A percentile compares a stretch with the other conserved stretches of the same genome.
These are phyloP conservation scores for Trichophyton mentagrophytes DNA, from an alignment of 2,329 filamentous ascomycete species.

Conservation along the genomic window DNA sequence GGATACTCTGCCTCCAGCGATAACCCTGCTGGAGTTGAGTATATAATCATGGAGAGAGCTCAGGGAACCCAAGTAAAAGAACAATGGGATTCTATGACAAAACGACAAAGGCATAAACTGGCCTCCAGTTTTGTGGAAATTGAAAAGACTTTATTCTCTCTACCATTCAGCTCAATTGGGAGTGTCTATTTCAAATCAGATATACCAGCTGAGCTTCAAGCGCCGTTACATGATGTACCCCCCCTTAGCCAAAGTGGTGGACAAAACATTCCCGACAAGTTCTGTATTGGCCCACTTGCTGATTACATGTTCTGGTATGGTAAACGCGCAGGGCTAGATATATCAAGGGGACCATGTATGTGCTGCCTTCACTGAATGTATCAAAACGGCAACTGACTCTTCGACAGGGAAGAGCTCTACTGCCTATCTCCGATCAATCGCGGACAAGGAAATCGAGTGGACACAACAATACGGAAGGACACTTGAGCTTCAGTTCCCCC, in stretches of 20 bases:
- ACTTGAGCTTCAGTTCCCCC: conserved; percentile 7
- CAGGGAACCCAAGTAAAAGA: conserved; percentile 21
- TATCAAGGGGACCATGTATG: conserved; percentile 11
- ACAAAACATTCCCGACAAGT: conserved; percentile 11
- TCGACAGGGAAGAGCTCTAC: conserved; percentile 6
- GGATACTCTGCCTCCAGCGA: conserved; percentile 22
- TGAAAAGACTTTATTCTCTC: conserved; percentile 7
- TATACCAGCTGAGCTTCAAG: conserved; percentile 13
- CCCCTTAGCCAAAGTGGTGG: conserved; percentile 12
- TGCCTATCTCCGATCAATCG: conserved; percentile 8
- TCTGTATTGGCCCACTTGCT: conserved; percentile 12
- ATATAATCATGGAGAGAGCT: conserved; percentile 29
- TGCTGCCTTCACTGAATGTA: not conserved
- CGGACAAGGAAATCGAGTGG: conserved; percentile 7
- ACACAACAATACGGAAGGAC: conserved; percentile 11
- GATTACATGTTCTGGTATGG: conserved; percentile 13
- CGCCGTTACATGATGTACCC: not conserved
- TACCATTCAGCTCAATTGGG: conserved; percentile 8
- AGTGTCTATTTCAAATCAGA: conserved; percentile 9
- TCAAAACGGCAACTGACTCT: not conserved
- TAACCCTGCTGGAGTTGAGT: conserved; percentile 31
- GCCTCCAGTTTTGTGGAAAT: conserved; percentile 13
- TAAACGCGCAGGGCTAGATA: conserved; percentile 9
- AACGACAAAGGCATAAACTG: conserved; percentile 9
- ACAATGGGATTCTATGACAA: conserved; percentile 19